Evolutionary conservation across 805 yeast species (phyloP).

Genomic region (Aciculoconidium aculeatum): DNA sequence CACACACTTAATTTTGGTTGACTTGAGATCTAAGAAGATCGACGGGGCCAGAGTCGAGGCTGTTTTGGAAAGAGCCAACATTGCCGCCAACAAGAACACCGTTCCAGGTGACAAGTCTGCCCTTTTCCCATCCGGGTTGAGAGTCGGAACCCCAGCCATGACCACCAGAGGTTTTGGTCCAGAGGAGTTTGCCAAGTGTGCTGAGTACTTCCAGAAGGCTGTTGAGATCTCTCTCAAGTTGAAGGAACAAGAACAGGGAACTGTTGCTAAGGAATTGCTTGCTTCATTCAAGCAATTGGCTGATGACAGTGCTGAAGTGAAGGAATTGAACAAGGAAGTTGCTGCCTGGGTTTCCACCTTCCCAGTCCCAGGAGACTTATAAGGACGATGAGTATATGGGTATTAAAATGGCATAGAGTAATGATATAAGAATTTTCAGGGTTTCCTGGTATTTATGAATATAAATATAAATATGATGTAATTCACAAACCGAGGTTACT

Average conservation of each 20-base stretch:
- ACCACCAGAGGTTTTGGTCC: constrained; percentile 93
- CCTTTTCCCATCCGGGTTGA: constrained; percentile 92
- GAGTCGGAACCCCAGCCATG: constrained; percentile 99
- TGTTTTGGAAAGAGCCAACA: constrained; percentile 88
- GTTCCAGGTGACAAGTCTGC: constrained; percentile 98
- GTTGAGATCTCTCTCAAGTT: constrained; percentile 59
- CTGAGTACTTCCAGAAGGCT: constrained; percentile 72
- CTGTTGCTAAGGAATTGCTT: constrained; percentile 52
- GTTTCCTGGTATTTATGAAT: too few species aligned
- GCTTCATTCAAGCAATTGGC: constrained; percentile 70
- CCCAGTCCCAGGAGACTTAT: constrained; percentile 83
- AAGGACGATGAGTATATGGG: too few species aligned
- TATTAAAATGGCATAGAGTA: too few species aligned
- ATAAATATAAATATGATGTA: too few species aligned
- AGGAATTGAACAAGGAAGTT: constrained; percentile 58
- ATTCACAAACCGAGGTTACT: too few species aligned
- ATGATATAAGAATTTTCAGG: too few species aligned
- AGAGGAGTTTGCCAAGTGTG: constrained; percentile 77
- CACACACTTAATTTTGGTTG: constrained; percentile 91
- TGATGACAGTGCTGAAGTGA: constrained; percentile 55
- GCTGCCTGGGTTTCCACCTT: constrained; percentile 64
- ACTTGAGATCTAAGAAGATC: constrained; percentile 49
- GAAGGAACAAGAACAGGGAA: constrained; percentile 55
- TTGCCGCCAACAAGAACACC: constrained; percentile 95
- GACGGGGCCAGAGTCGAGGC: constrained; percentile 34